A percentile compares a stretch with the other conserved stretches of the same genome.
phyloP scores from a whole-genome alignment of 345 rosid species.

The Eucalyptus dawsonii region DNA sequence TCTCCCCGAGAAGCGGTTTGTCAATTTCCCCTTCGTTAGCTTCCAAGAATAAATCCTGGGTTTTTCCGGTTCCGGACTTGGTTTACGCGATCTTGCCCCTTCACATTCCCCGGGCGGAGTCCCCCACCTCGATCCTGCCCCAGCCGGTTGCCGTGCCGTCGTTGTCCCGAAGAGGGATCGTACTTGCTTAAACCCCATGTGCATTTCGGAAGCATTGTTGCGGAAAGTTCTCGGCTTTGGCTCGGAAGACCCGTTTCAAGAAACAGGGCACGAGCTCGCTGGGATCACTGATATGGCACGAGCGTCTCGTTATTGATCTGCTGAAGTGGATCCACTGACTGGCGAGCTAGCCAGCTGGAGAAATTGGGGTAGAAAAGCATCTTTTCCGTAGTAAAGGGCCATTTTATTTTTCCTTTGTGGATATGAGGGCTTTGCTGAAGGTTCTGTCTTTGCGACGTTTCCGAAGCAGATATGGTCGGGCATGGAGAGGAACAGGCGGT shows the following conservation, averaged over 20 bases:
- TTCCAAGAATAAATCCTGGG: background rate
- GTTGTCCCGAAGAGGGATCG: background rate
- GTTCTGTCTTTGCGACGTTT: background rate
- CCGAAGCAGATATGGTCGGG: constrained; percentile 34
- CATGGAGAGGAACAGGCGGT: constrained; percentile 27
- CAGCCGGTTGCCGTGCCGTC: background rate
- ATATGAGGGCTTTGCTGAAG: background rate
- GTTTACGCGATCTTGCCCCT: background rate
- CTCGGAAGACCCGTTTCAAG: background rate
- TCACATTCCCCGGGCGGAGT: background rate
- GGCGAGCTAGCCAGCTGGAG: background rate
- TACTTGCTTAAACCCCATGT: background rate
- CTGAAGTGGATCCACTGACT: background rate
- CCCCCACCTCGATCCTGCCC: background rate
- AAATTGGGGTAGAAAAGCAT: background rate
- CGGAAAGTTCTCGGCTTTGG: background rate
- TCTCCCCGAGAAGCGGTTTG: background rate
- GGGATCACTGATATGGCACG: background rate
- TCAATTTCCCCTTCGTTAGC: background rate
- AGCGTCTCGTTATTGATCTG: background rate
- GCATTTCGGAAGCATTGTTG: background rate
- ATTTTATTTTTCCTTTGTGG: background rate
- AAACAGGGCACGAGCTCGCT: background rate
- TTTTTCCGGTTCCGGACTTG: background rate
- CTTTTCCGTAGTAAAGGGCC: background rate